These are phyloP conservation scores for Nothopassalora personata DNA, from an alignment of 2,329 filamentous ascomycete genomes.

Conservation along the genomic window DNA sequence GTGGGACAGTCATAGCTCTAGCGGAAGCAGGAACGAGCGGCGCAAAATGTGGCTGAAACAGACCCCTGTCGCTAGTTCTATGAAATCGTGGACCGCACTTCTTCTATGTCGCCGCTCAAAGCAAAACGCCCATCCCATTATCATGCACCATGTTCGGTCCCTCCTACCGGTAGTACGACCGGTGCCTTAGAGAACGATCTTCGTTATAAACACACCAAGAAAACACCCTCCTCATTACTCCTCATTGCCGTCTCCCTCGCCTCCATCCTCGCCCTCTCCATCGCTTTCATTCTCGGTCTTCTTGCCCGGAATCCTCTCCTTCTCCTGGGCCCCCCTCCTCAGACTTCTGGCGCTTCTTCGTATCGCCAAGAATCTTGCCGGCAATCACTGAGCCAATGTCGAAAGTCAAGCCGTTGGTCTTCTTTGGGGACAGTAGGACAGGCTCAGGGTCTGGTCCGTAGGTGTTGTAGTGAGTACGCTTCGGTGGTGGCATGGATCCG, in stretches of 20 bases:
- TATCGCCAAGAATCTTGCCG: neutral
- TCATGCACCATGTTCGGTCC: neutral
- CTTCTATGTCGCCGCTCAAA: neutral
- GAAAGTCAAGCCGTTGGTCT: neutral
- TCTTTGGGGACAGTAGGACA: neutral
- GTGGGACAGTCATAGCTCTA: neutral
- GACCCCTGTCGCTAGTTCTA: neutral
- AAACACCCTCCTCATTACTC: neutral
- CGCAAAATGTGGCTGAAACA: neutral
- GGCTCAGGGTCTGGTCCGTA: neutral
- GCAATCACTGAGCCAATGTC: neutral
- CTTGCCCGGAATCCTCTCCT: neutral
- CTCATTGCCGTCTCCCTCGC: neutral
- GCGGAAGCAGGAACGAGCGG: neutral
- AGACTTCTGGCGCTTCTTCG: neutral
- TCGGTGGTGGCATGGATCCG: neutral
- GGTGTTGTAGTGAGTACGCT: conserved; percentile 1
- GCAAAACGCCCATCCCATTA: neutral
- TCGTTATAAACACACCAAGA: neutral
- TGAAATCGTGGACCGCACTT: neutral
- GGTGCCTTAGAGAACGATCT: neutral
- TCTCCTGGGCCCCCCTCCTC: neutral
- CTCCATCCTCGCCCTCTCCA: neutral
- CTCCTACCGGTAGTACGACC: neutral
- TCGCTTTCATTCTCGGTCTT: neutral